phyloP scores from a whole-genome alignment of 1,284 basidiomycete species.

The Hemileia vastatrix region DNA sequence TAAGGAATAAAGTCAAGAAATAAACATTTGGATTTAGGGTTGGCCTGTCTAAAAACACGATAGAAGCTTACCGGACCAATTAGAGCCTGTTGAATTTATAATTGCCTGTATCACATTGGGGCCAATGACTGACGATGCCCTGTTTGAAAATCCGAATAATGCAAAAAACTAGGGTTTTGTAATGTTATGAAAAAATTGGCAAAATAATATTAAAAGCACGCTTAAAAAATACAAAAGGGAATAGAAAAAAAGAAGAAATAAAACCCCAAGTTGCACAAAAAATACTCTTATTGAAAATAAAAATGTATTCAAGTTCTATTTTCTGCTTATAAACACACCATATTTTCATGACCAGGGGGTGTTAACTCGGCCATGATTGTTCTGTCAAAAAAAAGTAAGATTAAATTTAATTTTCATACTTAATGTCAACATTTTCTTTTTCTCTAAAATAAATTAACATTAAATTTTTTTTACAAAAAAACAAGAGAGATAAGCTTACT shows the following conservation, averaged over 20 bases:
- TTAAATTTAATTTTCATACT: not conserved
- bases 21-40: not conserved
- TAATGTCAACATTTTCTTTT: no score
- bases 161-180: constrained; percentile 21
- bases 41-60: not conserved
- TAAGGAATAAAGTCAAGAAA: not conserved
- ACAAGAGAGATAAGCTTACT: constrained; percentile 6
- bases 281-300: not conserved
- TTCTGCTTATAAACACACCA: not conserved
- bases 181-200: no score
- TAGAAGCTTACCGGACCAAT: constrained; percentile 10
- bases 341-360: constrained; percentile 17
- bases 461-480: not conserved
- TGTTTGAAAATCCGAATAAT: constrained; percentile 22
- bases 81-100: constrained; percentile 6
- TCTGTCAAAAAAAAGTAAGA: not conserved
- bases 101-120: constrained; percentile 20
- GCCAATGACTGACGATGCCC: constrained; percentile 21
- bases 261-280: no score
- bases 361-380: constrained; percentile 19
- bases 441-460: not conserved
- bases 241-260: no score
- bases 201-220: no score
- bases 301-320: not conserved
- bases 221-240: no score